Base-by-base conservation (phyloP, 2,329 filamentous ascomycete genomes). In the Verticillium alfalfae region DNA sequence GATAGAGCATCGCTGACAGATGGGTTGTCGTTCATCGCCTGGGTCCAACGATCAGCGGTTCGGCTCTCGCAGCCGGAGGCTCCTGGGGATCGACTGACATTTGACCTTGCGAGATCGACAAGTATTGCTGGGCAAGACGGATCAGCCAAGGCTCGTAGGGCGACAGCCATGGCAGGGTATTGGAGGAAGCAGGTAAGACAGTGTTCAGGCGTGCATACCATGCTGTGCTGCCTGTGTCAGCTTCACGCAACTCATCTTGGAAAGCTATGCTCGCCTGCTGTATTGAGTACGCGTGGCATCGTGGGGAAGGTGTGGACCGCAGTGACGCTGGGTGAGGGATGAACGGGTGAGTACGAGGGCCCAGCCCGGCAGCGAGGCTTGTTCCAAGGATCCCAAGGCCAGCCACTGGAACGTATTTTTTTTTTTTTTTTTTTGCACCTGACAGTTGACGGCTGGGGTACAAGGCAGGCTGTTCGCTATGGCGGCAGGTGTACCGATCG, bases 31-130 rank as follows among this genome's bases (percentile, higher is more conserved):
- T 56, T 73, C 71, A 39, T 73, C 70, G 41, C 75, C 75, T 77
- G 31, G 31, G 26, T 26, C 34, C 18, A 39, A 34, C 8, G 7
- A 26, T 52, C 45, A 52, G 18, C 45, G 18, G 4, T 9, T 52
- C 45, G 18, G 7, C 1, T 5, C 22, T n/a, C 26, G 60, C 4
- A 39, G 31, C n/a, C 13, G 38, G 18, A 34, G 10, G 57, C 38
- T 34, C 45, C 7, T 18, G 9, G 12, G 6, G 10, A 3, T 1
- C 10, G 1, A 58, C 62, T 12, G 62, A 73, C 74, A 76, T 62
- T 74, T 76, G 2, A 76, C 61, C 60, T 76, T 76, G 58, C 74
- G 74, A 12, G 68, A 66, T 3, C 74, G 72, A 59, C 74, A 76
- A 2, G 73, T 76, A 55, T 76, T 73, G 65, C 74, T 76, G 38